Conservation (phyloP, 2,329 filamentous ascomycete species). For the Colletotrichum cereale region DNA sequence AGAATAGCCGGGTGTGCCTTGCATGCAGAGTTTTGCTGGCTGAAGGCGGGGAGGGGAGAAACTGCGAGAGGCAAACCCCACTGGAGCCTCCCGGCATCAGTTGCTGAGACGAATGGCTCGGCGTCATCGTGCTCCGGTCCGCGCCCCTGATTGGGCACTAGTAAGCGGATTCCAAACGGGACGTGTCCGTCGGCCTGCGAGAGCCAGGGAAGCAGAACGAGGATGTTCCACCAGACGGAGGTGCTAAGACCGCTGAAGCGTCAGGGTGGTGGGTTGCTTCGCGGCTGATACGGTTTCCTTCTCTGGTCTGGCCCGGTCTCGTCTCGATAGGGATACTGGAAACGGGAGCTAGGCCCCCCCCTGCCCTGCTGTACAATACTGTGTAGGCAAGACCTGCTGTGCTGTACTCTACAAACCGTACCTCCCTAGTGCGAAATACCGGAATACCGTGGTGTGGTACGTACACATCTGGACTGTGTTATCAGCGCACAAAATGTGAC, state of each 20-base stretch:
- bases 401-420: too few species aligned
- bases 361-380: neutral
- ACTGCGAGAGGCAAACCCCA: neutral
- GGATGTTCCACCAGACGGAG: neutral
- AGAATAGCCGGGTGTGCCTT: slow-evolving; percentile 35
- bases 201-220: neutral
- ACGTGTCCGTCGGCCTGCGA: neutral
- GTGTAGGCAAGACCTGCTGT: too few species aligned
- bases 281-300: slow-evolving; percentile 17
- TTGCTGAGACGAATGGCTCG: slow-evolving; percentile 13
- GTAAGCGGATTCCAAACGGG: neutral
- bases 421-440: too few species aligned
- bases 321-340: slow-evolving; percentile 6
- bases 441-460: too few species aligned
- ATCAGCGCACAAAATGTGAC: slow-evolving; percentile 23
- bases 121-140: slow-evolving; percentile 33
- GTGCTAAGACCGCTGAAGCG: slow-evolving; percentile 8
- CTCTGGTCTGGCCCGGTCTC: slow-evolving; percentile 2
- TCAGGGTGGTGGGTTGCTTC: neutral
- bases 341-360: neutral
- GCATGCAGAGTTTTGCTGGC: slow-evolving; percentile 32
- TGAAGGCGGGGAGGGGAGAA: neutral
- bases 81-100: slow-evolving; percentile 18
- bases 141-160: slow-evolving; percentile 21
- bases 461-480: neutral